Conservation (phyloP, 768 basidiomycete genomes). For the Lanmaoa rubissima region DNA sequence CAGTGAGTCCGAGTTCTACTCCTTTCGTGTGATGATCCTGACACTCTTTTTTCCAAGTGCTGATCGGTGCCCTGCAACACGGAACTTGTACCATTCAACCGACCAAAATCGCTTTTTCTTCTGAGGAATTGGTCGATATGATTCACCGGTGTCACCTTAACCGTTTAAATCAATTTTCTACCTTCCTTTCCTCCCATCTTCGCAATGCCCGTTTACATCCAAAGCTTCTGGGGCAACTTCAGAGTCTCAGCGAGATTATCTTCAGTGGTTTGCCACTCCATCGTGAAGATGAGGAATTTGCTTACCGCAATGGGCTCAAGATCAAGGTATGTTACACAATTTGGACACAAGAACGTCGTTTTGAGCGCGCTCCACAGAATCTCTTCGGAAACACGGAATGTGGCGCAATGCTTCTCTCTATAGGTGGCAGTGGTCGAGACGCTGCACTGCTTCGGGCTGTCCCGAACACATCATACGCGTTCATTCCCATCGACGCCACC, state of each 20-base stretch:
- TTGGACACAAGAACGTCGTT: slow-evolving; percentile 12
- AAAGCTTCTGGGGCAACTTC: slow-evolving; percentile 56
- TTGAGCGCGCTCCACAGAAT: slow-evolving; percentile 46
- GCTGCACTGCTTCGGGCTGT: slow-evolving; percentile 54
- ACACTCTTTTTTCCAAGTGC: slow-evolving; percentile 39
- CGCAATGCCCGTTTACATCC: slow-evolving; percentile 57
- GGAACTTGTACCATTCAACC: slow-evolving; percentile 74
- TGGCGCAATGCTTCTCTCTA: slow-evolving; percentile 65
- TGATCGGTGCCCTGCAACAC: slow-evolving; percentile 68
- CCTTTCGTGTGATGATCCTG: slow-evolving; percentile 22
- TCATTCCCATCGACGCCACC: slow-evolving; percentile 53
- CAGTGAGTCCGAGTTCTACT: slow-evolving; percentile 47
- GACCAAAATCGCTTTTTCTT: slow-evolving; percentile 59
- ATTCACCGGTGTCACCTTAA: slow-evolving; percentile 64
- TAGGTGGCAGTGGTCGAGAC: slow-evolving; percentile 50
- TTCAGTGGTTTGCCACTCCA: slow-evolving; percentile 65
- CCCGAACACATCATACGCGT: slow-evolving; percentile 66
- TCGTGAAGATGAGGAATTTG: slow-evolving; percentile 71
- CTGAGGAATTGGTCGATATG: slow-evolving; percentile 72
- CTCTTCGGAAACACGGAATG: slow-evolving; percentile 82
- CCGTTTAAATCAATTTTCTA: slow-evolving; percentile 71
- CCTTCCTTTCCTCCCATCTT: slow-evolving; percentile 66
- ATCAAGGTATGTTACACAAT: slow-evolving; percentile 49
- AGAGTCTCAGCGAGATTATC: slow-evolving; percentile 58
- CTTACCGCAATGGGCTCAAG: slow-evolving; percentile 58